phyloP scores from a whole-genome alignment of 345 rosid species.

The Limnanthes douglasii region DNA sequence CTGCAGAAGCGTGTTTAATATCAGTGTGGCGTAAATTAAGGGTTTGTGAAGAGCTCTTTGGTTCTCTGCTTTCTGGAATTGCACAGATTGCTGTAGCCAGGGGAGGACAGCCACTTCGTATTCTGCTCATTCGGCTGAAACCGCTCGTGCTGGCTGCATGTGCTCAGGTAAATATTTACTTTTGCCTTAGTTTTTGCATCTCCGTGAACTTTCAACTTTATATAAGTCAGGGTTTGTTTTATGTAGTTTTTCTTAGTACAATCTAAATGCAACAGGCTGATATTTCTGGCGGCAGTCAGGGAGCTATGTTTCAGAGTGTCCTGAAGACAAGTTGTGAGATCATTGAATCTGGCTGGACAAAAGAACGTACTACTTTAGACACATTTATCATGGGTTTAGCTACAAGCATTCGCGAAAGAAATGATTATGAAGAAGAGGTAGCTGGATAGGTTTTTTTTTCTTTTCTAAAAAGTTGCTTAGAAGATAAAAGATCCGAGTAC shows the following conservation, averaged over 20 bases:
- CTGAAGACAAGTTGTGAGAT: constrained; percentile 73
- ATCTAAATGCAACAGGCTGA: constrained; percentile 50
- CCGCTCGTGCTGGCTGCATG: constrained; percentile 79
- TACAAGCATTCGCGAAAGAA: constrained; percentile 78
- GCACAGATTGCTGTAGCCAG: constrained; percentile 67
- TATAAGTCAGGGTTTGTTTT: background rate
- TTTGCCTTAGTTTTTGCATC: constrained; percentile 5
- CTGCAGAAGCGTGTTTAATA: constrained; percentile 82
- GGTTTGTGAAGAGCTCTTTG: constrained; percentile 78
- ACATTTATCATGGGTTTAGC: constrained; percentile 89
- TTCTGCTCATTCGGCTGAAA: constrained; percentile 88
- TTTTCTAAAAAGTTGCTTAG: no score
- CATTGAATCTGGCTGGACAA: constrained; percentile 89
- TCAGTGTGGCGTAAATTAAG: constrained; percentile 94
- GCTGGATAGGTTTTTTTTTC: constrained; percentile 5
- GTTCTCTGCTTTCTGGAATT: constrained; percentile 71
- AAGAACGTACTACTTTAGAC: constrained; percentile 93
- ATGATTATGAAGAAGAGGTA: constrained; percentile 90
- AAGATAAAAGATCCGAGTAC: background rate
- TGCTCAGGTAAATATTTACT: constrained; percentile 47
- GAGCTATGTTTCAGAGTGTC: constrained; percentile 74
- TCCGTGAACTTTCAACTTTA: background rate
- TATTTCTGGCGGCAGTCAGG: constrained; percentile 59
- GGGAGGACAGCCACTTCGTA: constrained; percentile 96
- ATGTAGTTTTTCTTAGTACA: background rate